Evolutionary conservation across 2,329 filamentous ascomycete genomes (phyloP).

Genomic region (Colletotrichum lupini): DNA sequence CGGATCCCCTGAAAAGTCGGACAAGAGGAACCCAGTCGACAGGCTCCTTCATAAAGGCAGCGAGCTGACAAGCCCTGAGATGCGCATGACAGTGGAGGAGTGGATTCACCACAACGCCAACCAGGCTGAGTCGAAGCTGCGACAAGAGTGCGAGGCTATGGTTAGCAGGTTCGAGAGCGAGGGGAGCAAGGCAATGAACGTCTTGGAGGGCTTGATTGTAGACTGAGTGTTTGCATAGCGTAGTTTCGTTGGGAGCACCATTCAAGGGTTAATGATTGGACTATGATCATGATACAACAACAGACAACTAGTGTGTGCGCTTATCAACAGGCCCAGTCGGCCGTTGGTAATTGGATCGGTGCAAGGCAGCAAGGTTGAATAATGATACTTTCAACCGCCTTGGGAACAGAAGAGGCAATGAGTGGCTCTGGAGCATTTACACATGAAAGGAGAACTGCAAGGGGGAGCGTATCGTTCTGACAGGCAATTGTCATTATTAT

Average conservation of each 20-base stretch:
- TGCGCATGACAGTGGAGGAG: slow-evolving; percentile 91
- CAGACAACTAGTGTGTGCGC: neutral
- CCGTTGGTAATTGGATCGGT: neutral
- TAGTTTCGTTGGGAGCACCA: slow-evolving; percentile 12
- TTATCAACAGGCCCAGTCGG: neutral
- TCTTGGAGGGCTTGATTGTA: slow-evolving; percentile 77
- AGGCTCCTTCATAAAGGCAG: slow-evolving; percentile 65
- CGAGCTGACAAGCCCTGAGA: slow-evolving; percentile 79
- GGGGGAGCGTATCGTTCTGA: slow-evolving; percentile 7
- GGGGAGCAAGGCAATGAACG: slow-evolving; percentile 80
- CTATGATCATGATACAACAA: slow-evolving; percentile 23
- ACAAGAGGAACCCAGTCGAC: slow-evolving; percentile 64
- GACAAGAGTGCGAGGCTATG: slow-evolving; percentile 83
- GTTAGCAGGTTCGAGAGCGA: slow-evolving; percentile 87
- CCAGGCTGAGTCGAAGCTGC: slow-evolving; percentile 82
- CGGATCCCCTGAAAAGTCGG: slow-evolving; percentile 54
- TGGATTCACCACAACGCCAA: slow-evolving; percentile 89
- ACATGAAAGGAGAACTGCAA: neutral
- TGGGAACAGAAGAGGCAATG: neutral
- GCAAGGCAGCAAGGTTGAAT: neutral
- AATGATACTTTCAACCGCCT: neutral
- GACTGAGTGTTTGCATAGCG: slow-evolving; percentile 48
- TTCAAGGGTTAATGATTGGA: slow-evolving; percentile 19
- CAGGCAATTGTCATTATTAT: slow-evolving; percentile 27
- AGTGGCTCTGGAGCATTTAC: neutral